These are phyloP conservation scores for Sphagnurus paluster DNA, from an alignment of 1,284 basidiomycete genomes.

Conservation along the genomic window DNA sequence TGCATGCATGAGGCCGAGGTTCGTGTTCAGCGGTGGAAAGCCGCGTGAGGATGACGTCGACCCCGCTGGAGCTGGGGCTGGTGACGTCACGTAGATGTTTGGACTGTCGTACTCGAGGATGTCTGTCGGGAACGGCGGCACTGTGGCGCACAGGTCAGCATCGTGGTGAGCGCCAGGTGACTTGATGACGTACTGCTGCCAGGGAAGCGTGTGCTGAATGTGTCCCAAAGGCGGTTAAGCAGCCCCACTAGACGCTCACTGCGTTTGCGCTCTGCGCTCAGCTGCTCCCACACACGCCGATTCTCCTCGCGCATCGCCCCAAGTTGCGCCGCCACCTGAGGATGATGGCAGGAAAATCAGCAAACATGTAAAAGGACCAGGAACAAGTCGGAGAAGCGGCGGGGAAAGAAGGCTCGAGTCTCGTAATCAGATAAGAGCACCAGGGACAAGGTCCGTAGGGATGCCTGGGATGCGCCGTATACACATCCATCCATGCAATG, in stretches of 20 bases:
- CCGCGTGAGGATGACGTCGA: constrained; percentile 22
- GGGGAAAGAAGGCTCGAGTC: neutral
- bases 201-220: constrained; percentile 51
- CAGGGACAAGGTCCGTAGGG: too few relatives aligned
- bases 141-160: constrained; percentile 32
- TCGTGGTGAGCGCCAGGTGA: constrained; percentile 1
- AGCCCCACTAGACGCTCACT: constrained; percentile 48
- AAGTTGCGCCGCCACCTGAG: constrained; percentile 61
- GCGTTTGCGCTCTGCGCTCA: constrained; percentile 53
- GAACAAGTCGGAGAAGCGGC: neutral
- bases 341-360: neutral
- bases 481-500: neutral
- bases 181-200: constrained; percentile 46
- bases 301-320: constrained; percentile 70
- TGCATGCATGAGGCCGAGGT: constrained; percentile 23
- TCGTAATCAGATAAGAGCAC: too few relatives aligned
- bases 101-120: constrained; percentile 61
- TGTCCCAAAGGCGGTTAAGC: constrained; percentile 56
- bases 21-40: constrained; percentile 31
- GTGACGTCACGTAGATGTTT: constrained; percentile 72
- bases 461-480: too few relatives aligned
- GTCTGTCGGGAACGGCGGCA: constrained; percentile 62
- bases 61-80: constrained; percentile 27
- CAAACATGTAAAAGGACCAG: neutral
- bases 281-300: constrained; percentile 52